A percentile compares a stretch with the other conserved stretches of the same genome.
Conservation (phyloP, 371 early-diverging fungal genomes). For the Umbelopsis sp. region DNA sequence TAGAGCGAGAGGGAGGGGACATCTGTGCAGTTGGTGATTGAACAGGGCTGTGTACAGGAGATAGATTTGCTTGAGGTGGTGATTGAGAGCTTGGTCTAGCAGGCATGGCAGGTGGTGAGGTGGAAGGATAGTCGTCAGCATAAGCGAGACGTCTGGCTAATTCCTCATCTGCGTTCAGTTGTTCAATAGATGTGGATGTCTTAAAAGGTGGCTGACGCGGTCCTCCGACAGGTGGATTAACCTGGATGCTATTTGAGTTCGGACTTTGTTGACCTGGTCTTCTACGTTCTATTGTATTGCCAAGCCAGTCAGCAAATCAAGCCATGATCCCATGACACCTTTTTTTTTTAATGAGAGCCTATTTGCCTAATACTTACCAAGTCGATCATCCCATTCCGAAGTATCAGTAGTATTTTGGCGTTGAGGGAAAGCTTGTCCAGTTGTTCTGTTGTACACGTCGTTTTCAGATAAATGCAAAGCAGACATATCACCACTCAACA, state of each 20-base stretch:
- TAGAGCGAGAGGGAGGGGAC: neutral
- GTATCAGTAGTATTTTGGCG: slow-evolving; percentile 14
- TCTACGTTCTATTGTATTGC: slow-evolving; percentile 16
- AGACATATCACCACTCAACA: slow-evolving; percentile 50
- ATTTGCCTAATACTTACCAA: neutral
- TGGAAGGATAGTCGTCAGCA: slow-evolving; percentile 25
- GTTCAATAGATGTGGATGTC: slow-evolving; percentile 27
- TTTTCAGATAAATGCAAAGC: slow-evolving; percentile 54
- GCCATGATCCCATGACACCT: slow-evolving; percentile 13
- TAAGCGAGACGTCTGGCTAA: slow-evolving; percentile 45
- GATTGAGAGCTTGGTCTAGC: neutral
- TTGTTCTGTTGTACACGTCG: slow-evolving; percentile 50
- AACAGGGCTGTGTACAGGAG: slow-evolving; percentile 1
- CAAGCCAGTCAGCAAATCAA: neutral
- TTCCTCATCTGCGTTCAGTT: slow-evolving; percentile 49
- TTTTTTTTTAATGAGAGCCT: too few relatives aligned
- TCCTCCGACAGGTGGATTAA: slow-evolving; percentile 1
- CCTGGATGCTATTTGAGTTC: slow-evolving; percentile 19
- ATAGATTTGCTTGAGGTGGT: neutral
- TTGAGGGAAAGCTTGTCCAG: slow-evolving; percentile 13
- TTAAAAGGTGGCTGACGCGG: slow-evolving; percentile 7
- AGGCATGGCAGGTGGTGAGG: slow-evolving; percentile 1
- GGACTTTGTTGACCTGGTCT: slow-evolving; percentile 20
- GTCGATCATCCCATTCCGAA: slow-evolving; percentile 24
- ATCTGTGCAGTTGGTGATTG: neutral